Evolutionary conservation across 1,284 basidiomycete genomes (phyloP), one percentile per base, ranked within the genome.

Genomic region (Sanghuangporus sanghuang): DNA sequence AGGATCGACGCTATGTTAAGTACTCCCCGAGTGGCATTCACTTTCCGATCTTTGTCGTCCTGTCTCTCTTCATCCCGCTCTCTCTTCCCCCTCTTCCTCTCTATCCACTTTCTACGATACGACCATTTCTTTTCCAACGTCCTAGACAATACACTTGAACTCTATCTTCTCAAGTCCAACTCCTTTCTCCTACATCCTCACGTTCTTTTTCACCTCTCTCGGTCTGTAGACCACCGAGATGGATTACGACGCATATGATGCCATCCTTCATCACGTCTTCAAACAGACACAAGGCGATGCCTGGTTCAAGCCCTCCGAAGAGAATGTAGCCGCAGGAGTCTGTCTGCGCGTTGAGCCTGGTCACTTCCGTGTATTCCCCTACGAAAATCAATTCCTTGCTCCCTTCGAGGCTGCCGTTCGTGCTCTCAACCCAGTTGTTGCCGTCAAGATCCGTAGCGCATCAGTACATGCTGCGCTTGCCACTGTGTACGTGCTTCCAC

Each of bases 381-480:
- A 89, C 72, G 86, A 89, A 70, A 79, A 80, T 67, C 72, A 66
- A 52, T 74, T 79, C 71, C 79, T 90, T 57, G 83, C 81, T 39
- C 85, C 87, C 32, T 90, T 90, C 68, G 86, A 90, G 75, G 82
- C 84, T 9, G 89, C 89, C 6, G 79, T 93, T 9, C 80, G 84
- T 7, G 74, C 77, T 36, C 78, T 94, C 60, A 93, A 93, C 70
- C 89, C 90, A 14, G 85, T 91, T 55, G 88, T 92, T 50, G 90
- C 90, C 3, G 86, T 93, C 70, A 92, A 92, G 74, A 77, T 91
- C 52, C 84, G 90, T 44, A 89, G 85, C 68, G 89, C 90, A 39
- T 88, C 90, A n/a, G 87, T 92, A 18, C 87, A 92, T 69, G 89
- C 89, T 42, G 89, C 90, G 44, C 79, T 91, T 66, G 75, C 81